These are phyloP conservation scores for Candida sithepensis DNA, from an alignment of 805 yeast species.

Conservation along the genomic window DNA sequence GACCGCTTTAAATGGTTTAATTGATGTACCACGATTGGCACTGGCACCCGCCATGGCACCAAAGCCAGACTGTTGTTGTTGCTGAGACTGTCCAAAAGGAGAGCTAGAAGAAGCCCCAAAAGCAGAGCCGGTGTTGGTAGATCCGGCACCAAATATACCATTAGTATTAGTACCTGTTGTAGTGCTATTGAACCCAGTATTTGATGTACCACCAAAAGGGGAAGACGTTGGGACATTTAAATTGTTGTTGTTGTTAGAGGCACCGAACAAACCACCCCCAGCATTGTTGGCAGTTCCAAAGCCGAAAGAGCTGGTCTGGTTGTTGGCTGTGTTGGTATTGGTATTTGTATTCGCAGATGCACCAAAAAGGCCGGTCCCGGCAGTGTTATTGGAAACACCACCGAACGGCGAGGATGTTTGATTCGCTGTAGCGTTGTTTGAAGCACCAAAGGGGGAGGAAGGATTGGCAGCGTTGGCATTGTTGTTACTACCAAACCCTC, in stretches of 20 bases:
- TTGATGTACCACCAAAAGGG: constrained; percentile 14
- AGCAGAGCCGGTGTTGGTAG: constrained; percentile 22
- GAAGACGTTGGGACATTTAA: not conserved
- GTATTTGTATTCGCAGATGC: not conserved
- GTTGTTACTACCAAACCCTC: constrained; percentile 36
- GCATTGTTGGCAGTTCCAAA: constrained; percentile 24
- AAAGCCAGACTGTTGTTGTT: constrained; percentile 19
- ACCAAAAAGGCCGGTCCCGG: not conserved
- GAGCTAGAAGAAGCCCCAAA: constrained; percentile 20
- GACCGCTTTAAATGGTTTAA: constrained; percentile 64
- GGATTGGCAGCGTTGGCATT: not conserved
- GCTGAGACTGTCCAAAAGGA: constrained; percentile 38
- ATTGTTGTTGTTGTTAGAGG: constrained; percentile 1
- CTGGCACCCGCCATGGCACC: constrained; percentile 32
- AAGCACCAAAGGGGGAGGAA: constrained; percentile 5
- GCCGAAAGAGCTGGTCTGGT: constrained; percentile 1
- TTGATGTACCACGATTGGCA: constrained; percentile 62
- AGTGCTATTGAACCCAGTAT: constrained; percentile 33
- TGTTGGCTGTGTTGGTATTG: too few relatives aligned
- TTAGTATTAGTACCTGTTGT: constrained; percentile 18
- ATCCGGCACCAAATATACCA: constrained; percentile 26
- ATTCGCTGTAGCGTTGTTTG: constrained; percentile 18
- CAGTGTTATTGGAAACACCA: constrained; percentile 11
- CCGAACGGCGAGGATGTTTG: constrained; percentile 24
- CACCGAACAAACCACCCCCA: constrained; percentile 20